Percentiles rank a stretch among this genome's conserved stretches.
Evolutionary conservation across 148 eudicot species (phyloP).

Genomic region (Nepenthes gracilis): DNA sequence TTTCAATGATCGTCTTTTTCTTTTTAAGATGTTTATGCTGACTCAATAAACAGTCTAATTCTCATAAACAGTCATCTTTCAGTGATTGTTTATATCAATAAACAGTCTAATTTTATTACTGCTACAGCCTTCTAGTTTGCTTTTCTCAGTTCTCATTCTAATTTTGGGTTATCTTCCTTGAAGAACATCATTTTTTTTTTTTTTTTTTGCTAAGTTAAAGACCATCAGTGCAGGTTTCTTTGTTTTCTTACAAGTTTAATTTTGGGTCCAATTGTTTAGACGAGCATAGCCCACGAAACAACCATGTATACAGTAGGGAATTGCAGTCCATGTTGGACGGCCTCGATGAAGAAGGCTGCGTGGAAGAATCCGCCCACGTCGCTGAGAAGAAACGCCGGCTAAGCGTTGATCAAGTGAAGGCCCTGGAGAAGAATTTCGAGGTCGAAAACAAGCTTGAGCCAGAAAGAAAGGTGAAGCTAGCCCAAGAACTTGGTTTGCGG

Average conservation of each 20-base stretch:
- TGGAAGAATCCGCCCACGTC: constrained; percentile 43
- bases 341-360: constrained; percentile 54
- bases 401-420: constrained; percentile 71
- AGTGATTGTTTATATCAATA: too few species aligned
- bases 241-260: background rate
- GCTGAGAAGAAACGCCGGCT: constrained; percentile 60
- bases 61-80: too few species aligned
- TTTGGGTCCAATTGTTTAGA: constrained; percentile 22
- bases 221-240: background rate
- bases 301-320: constrained; percentile 38
- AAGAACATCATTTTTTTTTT: too few species aligned
- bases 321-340: constrained; percentile 58
- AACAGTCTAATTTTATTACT: too few species aligned
- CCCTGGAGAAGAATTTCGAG: constrained; percentile 74
- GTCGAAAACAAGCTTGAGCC: constrained; percentile 88
- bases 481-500: constrained; percentile 78
- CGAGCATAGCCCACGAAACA: constrained; percentile 35
- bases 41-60: too few species aligned
- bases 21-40: too few species aligned
- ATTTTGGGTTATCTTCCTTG: too few species aligned
- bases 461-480: constrained; percentile 72
- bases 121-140: too few species aligned
- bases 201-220: too few species aligned
- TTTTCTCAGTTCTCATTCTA: too few species aligned
- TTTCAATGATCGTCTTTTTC: too few species aligned